phyloP scores from a whole-genome alignment of 768 basidiomycete species.

The Hemileccinum impolitum region DNA sequence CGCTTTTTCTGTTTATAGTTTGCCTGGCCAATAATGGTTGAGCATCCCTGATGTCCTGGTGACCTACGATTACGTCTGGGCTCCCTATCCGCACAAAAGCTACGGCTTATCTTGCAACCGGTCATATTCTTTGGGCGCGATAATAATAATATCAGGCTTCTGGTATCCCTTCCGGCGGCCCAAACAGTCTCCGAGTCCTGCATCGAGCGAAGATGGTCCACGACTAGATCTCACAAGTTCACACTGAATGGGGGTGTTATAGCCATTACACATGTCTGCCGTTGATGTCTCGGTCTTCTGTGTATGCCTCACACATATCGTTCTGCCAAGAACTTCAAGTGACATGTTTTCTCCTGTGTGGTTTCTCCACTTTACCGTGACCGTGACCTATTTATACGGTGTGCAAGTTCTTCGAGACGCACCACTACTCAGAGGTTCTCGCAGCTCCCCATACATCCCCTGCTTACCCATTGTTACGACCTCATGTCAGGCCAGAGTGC shows the following conservation, averaged over 20 bases:
- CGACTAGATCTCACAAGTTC: not conserved
- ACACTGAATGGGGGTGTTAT: not conserved
- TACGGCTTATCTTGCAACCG: too few species aligned
- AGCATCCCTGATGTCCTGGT: too few species aligned
- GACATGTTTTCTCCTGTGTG: not conserved
- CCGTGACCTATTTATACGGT: conserved; percentile 15
- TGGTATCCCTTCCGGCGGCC: not conserved
- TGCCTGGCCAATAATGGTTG: too few species aligned
- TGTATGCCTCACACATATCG: not conserved
- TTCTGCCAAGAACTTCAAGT: not conserved
- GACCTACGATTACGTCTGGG: too few species aligned
- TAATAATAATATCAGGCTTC: too few species aligned
- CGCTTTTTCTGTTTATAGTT: too few species aligned
- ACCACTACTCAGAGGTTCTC: not conserved
- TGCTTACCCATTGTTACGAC: too few species aligned
- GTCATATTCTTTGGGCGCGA: too few species aligned
- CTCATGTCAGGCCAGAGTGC: conserved; percentile 11
- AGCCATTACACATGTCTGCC: not conserved
- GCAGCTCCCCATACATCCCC: too few species aligned
- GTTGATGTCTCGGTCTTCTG: not conserved
- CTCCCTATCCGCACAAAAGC: too few species aligned
- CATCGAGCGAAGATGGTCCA: not conserved
- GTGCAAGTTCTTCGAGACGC: too few species aligned
- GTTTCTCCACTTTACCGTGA: conserved; percentile 3
- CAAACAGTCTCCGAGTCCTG: not conserved